A percentile compares a stretch with the other conserved stretches of the same genome.
Conservation (phyloP, 371 early-diverging fungal genomes). For the Mucor circinelloides region DNA sequence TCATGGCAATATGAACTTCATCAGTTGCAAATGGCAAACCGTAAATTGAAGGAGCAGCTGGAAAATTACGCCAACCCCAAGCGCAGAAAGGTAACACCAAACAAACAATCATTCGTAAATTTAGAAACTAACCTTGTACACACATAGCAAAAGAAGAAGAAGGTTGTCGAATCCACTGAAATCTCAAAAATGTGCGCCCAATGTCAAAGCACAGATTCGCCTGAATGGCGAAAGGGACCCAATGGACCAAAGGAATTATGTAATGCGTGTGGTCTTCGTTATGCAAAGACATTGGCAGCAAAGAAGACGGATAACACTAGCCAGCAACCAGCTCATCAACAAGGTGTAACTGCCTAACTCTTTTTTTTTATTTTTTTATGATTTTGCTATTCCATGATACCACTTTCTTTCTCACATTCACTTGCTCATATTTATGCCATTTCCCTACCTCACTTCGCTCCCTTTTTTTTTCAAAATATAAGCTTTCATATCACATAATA, state of each 20-base stretch:
- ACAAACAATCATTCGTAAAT: neutral
- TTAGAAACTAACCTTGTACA: neutral
- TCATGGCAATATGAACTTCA: constrained; percentile 59
- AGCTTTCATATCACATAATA: too few relatives aligned
- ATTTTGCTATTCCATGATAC: neutral
- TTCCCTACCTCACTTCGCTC: too few relatives aligned
- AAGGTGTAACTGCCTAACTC: neutral
- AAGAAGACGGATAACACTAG: constrained; percentile 3
- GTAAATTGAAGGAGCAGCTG: constrained; percentile 44
- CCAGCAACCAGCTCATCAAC: neutral
- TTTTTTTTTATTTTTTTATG: neutral
- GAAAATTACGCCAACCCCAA: constrained; percentile 27
- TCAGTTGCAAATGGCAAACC: constrained; percentile 48
- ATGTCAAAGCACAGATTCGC: constrained; percentile 78
- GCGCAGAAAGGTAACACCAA: constrained; percentile 26
- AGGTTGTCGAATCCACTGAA: constrained; percentile 13
- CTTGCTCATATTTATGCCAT: too few relatives aligned
- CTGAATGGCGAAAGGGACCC: constrained; percentile 86
- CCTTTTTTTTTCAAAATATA: too few relatives aligned
- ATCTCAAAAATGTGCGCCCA: constrained; percentile 46
- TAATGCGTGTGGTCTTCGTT: constrained; percentile 84
- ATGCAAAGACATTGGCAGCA: constrained; percentile 28
- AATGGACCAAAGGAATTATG: constrained; percentile 81
- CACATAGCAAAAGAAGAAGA: constrained; percentile 36
- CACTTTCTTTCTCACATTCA: neutral